Conservation (phyloP, 2,329 filamentous ascomycete species). For the Talaromyces rugulosus region DNA sequence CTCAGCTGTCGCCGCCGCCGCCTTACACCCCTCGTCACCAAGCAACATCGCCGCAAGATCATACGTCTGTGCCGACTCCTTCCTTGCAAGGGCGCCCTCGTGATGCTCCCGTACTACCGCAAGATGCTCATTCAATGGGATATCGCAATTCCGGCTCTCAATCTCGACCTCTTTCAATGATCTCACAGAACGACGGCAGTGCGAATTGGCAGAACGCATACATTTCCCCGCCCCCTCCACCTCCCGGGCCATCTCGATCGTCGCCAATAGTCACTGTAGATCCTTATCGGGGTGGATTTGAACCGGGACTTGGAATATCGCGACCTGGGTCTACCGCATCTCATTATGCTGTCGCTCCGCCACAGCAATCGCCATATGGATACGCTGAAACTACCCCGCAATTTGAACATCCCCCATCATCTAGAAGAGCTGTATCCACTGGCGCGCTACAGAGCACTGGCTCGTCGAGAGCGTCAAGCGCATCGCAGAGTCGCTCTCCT, state of each 20-base stretch:
- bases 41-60: conserved; percentile 14
- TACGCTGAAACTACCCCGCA: conserved; percentile 15
- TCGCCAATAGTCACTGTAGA: conserved; percentile 30
- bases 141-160: conserved; percentile 6
- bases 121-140: conserved; percentile 13
- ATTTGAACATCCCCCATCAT: conserved; percentile 32
- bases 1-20: conserved; percentile 33
- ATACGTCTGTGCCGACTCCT: conserved; percentile 17
- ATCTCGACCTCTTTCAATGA: conserved; percentile 32
- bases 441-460: conserved; percentile 36
- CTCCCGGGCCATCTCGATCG: conserved; percentile 26
- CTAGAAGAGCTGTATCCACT: conserved; percentile 43
- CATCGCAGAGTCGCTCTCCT: conserved; percentile 30
- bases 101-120: conserved; percentile 14
- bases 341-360: conserved; percentile 4
- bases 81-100: conserved; percentile 14
- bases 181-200: conserved; percentile 22
- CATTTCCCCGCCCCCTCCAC: conserved; percentile 30
- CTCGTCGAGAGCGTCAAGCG: conserved; percentile 29
- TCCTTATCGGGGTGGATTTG: conserved; percentile 18
- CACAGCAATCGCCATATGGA: conserved; percentile 15
- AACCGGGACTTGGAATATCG: conserved; percentile 3
- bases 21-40: conserved; percentile 36
- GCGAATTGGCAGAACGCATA: conserved; percentile 25
- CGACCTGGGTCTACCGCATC: conserved; percentile 4